phyloP scores from a whole-genome alignment of 2,329 filamentous ascomycete species.

The Myriosclerotinia duriaeana region DNA sequence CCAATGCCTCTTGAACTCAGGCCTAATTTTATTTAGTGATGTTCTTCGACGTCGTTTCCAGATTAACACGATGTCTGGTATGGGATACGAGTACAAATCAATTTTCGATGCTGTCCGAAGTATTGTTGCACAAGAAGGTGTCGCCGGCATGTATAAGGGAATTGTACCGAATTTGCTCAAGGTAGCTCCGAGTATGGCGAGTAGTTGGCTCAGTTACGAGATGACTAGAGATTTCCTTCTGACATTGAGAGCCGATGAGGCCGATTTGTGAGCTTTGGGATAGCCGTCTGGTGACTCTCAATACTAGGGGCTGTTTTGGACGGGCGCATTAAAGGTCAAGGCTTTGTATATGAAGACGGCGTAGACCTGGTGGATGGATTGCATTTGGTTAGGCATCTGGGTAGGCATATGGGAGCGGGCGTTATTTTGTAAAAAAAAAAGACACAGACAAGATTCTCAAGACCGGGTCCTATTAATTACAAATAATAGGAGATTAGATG shows the following conservation, averaged over 20 bases:
- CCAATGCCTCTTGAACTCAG: conserved; percentile 28
- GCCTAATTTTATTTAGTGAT: conserved; percentile 56
- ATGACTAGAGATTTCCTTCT: conserved; percentile 85
- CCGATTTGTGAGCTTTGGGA: conserved; percentile 30
- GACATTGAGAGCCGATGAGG: conserved; percentile 50
- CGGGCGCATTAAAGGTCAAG: conserved; percentile 27
- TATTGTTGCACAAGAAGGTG: conserved; percentile 80
- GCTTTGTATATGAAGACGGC: conserved; percentile 38
- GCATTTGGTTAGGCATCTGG: conserved; percentile 37
- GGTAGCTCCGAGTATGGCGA: conserved; percentile 97
- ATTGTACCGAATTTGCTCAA: conserved; percentile 94
- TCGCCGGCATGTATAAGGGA: conserved; percentile 89
- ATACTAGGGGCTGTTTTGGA: conserved; percentile 15
- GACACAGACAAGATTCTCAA: conserved; percentile 31
- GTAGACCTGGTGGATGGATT: conserved; percentile 27
- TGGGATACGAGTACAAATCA: conserved; percentile 93
- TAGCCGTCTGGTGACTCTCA: conserved; percentile 12
- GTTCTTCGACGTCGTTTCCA: conserved; percentile 92
- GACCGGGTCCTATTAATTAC: conserved; percentile 24
- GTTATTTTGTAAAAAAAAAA: conserved; percentile 37
- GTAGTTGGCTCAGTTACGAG: conserved; percentile 97
- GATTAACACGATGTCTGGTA: conserved; percentile 98
- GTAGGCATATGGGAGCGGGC: conserved; percentile 38
- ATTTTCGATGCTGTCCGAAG: conserved; percentile 79
- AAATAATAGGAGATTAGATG: conserved; percentile 31